Base-by-base conservation (phyloP, 228 moss, liverwort and hornwort genomes). In the Sphagnum magellanicum region DNA sequence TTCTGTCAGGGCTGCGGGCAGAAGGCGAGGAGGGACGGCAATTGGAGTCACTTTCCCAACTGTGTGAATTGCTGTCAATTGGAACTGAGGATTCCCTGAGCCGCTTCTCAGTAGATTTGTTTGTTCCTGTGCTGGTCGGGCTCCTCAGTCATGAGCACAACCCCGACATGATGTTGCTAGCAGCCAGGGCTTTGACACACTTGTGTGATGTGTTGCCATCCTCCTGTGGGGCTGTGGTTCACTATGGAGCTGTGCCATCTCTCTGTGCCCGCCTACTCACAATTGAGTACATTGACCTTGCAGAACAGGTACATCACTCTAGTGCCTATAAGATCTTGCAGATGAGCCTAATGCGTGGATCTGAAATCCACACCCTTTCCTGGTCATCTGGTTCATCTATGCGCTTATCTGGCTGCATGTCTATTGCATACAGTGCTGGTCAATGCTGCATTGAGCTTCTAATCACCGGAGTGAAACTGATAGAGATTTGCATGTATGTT, bases 71-170 rank as follows among this genome's bases (percentile, higher is more conserved):
- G 61, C 67, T 98, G 62, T 98, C 97, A 59, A 93, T 98, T 84
- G 97, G 97, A 77, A 98, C 97, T 52, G 97, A 98, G 77, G 97
- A 98, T 75, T 98, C 97, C 14, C 91, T 98, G 64, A 87, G 93
- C 86, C 93, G 89, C 90, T 98, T 98, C 72, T 93, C 97, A 68
- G 93, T 98, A 74, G 97, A 98, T 89, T 93, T 93, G 9, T 98
- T 98, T 72, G 97, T 98, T 76, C 97, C 97, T 51, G 88, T 92
- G 68, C 84, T 98, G 74, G 97, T 98, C 75, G 93, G 93, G 74
- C 90, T 98, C 75, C 89, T 98, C 78, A 98, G 93, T 90, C 87
- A 84, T 75, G 97, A 98, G 84, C 90, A 84, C 74, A 93, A 90
- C 70, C 93, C 97, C 65, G 93, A 98, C 51, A 98, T 98, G 75